Percentiles rank a stretch among this genome's conserved stretches.
phyloP scores from a whole-genome alignment of 306 rosid species.

The Oxytropis ochrocephala region DNA sequence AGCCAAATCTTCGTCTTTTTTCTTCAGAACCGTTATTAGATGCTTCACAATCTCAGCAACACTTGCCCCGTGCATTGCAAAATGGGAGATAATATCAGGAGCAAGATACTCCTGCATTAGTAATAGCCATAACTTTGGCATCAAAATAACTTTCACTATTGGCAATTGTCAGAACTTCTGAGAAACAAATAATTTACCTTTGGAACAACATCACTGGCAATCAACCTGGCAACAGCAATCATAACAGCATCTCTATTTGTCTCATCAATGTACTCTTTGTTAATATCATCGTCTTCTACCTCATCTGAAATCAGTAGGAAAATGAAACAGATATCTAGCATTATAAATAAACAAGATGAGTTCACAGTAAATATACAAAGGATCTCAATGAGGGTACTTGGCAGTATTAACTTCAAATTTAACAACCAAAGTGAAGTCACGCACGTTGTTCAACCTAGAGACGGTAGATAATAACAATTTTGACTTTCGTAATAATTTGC shows the following conservation, averaged over 20 bases:
- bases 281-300: constrained; percentile 70
- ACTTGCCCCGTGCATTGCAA: constrained; percentile 70
- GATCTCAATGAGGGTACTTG: constrained; percentile 3
- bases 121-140: constrained; percentile 9
- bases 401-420: constrained; percentile 6
- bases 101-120: constrained; percentile 78
- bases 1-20: constrained; percentile 51
- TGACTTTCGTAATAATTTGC: background rate
- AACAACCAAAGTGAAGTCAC: background rate
- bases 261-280: constrained; percentile 75
- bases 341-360: constrained; percentile 8
- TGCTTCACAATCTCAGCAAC: constrained; percentile 68
- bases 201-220: constrained; percentile 49
- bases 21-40: constrained; percentile 65
- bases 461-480: background rate
- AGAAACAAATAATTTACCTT: constrained; percentile 43
- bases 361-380: background rate
- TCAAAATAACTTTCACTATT: background rate
- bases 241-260: constrained; percentile 66
- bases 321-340: constrained; percentile 7
- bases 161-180: background rate
- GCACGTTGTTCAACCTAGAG: constrained; percentile 2
- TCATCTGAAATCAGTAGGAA: constrained; percentile 47
- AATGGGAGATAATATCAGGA: constrained; percentile 77
- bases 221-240: constrained; percentile 74